Conservation (phyloP, 495 filamentous ascomycete species). For the Choiromyces venosus region DNA sequence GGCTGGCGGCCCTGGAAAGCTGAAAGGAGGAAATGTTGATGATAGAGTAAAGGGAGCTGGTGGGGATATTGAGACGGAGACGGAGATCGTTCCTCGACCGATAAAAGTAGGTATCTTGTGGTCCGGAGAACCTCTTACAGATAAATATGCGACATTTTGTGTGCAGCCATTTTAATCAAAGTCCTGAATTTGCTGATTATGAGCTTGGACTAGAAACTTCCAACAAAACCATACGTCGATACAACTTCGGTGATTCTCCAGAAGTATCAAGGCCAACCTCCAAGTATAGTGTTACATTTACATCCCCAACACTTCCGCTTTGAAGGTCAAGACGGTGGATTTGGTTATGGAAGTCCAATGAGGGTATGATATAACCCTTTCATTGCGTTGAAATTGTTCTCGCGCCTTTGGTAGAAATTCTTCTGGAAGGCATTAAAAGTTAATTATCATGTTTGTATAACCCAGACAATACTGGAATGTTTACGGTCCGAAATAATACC, state of each 20-base stretch:
- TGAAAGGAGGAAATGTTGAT: conserved; percentile 70
- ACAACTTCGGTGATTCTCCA: conserved; percentile 70
- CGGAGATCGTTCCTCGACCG: conserved; percentile 42
- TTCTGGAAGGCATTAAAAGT: not conserved
- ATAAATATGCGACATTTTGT: not conserved
- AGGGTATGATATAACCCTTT: conserved; percentile 47
- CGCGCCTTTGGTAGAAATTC: not conserved
- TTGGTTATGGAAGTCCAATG: conserved; percentile 87
- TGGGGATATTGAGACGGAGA: conserved; percentile 41
- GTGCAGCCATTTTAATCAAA: not conserved
- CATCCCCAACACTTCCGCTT: conserved; percentile 83
- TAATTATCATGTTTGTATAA: not conserved
- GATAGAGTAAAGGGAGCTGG: conserved; percentile 43
- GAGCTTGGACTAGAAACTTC: conserved; percentile 24
- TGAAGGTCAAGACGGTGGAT: conserved; percentile 88
- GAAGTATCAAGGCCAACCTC: conserved; percentile 68
- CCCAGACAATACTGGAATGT: conserved; percentile 52
- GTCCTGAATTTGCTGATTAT: not conserved
- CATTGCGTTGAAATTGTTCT: conserved; percentile 1
- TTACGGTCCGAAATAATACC: conserved; percentile 61
- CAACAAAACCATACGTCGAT: conserved; percentile 46
- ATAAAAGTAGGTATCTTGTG: conserved; percentile 34
- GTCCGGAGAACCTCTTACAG: not conserved
- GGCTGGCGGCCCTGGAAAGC: conserved; percentile 66
- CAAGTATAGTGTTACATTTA: conserved; percentile 80